These are phyloP conservation scores for Viola pubescens DNA, from an alignment of 441 rosid species.

Conservation along the genomic window DNA sequence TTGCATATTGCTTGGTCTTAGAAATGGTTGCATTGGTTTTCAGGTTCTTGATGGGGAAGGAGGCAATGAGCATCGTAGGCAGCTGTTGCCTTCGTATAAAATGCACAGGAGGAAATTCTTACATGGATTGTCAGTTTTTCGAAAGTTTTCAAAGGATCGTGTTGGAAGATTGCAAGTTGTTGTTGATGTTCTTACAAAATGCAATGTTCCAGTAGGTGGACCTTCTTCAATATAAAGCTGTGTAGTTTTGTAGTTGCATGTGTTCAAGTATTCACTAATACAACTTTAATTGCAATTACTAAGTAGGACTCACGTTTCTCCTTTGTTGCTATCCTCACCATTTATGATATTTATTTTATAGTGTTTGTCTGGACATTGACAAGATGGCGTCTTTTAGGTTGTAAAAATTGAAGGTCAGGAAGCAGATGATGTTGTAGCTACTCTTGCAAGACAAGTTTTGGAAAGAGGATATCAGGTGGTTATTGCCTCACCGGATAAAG, in stretches of 20 bases:
- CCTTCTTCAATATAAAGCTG: constrained; percentile 12
- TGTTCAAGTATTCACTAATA: background rate
- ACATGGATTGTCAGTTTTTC: constrained; percentile 22
- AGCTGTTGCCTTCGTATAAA: constrained; percentile 74
- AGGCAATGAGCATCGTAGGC: constrained; percentile 56
- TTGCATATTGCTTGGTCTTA: background rate
- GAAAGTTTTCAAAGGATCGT: constrained; percentile 27
- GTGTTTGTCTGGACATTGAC: background rate
- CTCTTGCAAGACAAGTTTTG: constrained; percentile 58
- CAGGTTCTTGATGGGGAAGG: constrained; percentile 87
- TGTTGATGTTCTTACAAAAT: constrained; percentile 50
- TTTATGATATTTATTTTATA: too few relatives aligned
- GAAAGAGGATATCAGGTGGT: constrained; percentile 54
- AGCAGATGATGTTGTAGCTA: constrained; percentile 91
- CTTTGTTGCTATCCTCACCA: too few relatives aligned
- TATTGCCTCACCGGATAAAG: constrained; percentile 93
- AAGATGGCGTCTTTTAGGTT: constrained; percentile 36
- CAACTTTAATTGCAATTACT: background rate
- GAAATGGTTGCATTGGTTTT: constrained; percentile 13
- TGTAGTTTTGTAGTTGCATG: background rate
- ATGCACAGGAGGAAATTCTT: constrained; percentile 53
- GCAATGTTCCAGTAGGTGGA: constrained; percentile 77
- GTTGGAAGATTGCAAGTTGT: constrained; percentile 36
- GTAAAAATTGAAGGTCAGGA: constrained; percentile 65
- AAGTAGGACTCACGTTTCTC: too few relatives aligned